These are phyloP conservation scores for Jaapia argillacea DNA, from an alignment of 768 basidiomycete species.

Conservation along the genomic window DNA sequence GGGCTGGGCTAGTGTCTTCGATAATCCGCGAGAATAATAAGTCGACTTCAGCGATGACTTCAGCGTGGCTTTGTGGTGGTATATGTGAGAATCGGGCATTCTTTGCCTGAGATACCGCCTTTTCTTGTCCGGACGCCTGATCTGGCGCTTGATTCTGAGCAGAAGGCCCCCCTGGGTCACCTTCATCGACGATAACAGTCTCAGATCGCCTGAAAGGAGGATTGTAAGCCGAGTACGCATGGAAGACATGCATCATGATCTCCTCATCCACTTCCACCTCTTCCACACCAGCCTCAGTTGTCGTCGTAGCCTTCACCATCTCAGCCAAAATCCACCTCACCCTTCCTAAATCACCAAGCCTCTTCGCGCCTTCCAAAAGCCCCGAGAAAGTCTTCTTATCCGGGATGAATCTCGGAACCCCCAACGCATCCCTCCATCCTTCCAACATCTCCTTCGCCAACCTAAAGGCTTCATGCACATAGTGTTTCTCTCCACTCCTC, in stretches of 20 bases:
- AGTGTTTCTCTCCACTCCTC: conserved; percentile 45
- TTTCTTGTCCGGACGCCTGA: conserved; percentile 1
- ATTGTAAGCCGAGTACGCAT: conserved; percentile 75
- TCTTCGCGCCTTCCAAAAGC: conserved; percentile 83
- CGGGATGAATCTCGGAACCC: conserved; percentile 46
- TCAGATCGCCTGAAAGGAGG: conserved; percentile 53
- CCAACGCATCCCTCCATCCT: conserved; percentile 54
- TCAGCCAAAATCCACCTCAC: conserved; percentile 90
- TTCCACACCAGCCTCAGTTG: conserved; percentile 12
- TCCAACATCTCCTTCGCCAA: conserved; percentile 85
- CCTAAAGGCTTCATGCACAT: conserved; percentile 76
- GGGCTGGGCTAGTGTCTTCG: conserved; percentile 23
- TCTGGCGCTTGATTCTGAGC: not conserved
- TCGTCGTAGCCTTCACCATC: conserved; percentile 41
- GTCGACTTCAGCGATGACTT: conserved; percentile 60
- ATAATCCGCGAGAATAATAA: conserved; percentile 57
- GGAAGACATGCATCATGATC: conserved; percentile 76
- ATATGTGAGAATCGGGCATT: conserved; percentile 31
- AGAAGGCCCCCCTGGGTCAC: not conserved
- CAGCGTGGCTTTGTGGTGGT: conserved; percentile 63
- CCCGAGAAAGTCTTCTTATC: conserved; percentile 66
- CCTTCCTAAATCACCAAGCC: conserved; percentile 72
- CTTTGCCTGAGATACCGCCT: not conserved
- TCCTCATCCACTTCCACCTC: conserved; percentile 45
- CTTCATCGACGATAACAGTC: conserved; percentile 31